phyloP scores from a whole-genome alignment of 495 filamentous ascomycete genomes.

The Hypoxylon perforatum region DNA sequence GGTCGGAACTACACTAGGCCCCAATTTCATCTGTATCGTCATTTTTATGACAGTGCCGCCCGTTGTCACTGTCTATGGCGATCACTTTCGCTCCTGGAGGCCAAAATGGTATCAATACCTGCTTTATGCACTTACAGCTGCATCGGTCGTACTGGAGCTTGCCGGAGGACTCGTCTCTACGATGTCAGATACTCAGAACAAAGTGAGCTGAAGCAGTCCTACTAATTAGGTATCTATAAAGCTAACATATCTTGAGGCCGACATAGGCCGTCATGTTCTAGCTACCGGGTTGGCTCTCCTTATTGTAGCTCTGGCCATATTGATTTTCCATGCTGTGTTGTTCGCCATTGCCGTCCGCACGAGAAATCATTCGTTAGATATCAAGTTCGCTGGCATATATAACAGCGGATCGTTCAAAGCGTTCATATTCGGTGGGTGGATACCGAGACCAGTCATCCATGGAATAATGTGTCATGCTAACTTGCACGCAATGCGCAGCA shows the following conservation, averaged over 20 bases:
- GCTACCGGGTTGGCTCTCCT: constrained; percentile 53
- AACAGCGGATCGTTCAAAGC: constrained; percentile 46
- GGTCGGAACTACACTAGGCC: constrained; percentile 52
- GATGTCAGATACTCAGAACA: constrained; percentile 9
- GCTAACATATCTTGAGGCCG: constrained; percentile 44
- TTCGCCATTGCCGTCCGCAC: constrained; percentile 47
- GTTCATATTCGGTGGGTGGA: constrained; percentile 50
- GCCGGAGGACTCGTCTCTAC: constrained; percentile 44
- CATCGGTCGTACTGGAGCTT: constrained; percentile 51
- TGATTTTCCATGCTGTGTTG: constrained; percentile 44
- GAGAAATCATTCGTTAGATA: constrained; percentile 48
- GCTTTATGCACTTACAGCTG: constrained; percentile 46
- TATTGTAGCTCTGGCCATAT: constrained; percentile 44
- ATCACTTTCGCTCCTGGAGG: constrained; percentile 43
- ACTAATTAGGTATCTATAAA: background rate
- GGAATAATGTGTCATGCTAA: background rate
- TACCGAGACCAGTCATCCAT: background rate
- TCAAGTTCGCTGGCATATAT: constrained; percentile 46
- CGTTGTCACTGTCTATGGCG: constrained; percentile 53
- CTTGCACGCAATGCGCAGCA: constrained; percentile 32
- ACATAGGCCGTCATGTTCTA: constrained; percentile 47
- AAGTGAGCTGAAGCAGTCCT: constrained; percentile 23
- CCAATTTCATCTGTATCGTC: constrained; percentile 51
- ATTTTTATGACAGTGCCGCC: constrained; percentile 51
- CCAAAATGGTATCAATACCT: constrained; percentile 47